Evolutionary conservation across 2,329 filamentous ascomycete species (phyloP).

Genomic region (Calonectria pseudoreteaudii): DNA sequence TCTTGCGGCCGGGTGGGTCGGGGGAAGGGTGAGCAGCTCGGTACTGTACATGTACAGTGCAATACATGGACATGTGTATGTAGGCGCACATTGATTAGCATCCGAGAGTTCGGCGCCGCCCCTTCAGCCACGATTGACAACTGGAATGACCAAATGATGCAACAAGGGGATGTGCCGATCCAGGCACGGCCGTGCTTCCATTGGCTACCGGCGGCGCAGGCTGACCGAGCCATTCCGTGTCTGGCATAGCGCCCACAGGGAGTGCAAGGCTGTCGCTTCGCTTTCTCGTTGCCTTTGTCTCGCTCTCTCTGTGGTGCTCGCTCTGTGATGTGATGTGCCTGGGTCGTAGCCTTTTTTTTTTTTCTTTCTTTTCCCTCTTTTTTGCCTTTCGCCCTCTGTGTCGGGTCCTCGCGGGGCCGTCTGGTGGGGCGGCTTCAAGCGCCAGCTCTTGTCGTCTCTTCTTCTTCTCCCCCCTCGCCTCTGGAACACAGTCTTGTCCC

Average conservation of each 20-base stretch:
- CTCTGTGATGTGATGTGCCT: neutral
- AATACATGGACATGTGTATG: neutral
- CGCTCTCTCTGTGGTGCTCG: neutral
- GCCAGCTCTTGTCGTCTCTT: neutral
- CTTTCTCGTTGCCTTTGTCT: neutral
- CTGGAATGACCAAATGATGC: slow-evolving; percentile 10
- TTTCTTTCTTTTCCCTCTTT: neutral
- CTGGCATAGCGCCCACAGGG: neutral
- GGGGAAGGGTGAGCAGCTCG: neutral
- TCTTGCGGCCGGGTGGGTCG: neutral
- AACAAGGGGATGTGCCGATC: neutral
- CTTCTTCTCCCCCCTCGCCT: neutral
- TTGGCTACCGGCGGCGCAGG: neutral
- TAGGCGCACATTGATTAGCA: neutral
- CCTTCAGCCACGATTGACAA: slow-evolving; percentile 10
- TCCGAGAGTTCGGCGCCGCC: neutral
- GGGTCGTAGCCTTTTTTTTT: neutral
- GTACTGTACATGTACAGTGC: neutral
- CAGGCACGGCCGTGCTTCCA: neutral
- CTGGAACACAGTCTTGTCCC: slow-evolving; percentile 1
- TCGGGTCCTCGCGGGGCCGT: slow-evolving; percentile 3
- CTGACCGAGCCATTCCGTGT: neutral
- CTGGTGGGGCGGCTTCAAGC: neutral
- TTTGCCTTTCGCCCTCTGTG: slow-evolving; percentile 3
- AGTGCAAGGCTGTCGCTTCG: slow-evolving; percentile 6